Evolutionary conservation across 148 eudicot genomes (phyloP), one percentile per base, ranked within the genome.

Genomic region (Rhododendron ferrugineum): DNA sequence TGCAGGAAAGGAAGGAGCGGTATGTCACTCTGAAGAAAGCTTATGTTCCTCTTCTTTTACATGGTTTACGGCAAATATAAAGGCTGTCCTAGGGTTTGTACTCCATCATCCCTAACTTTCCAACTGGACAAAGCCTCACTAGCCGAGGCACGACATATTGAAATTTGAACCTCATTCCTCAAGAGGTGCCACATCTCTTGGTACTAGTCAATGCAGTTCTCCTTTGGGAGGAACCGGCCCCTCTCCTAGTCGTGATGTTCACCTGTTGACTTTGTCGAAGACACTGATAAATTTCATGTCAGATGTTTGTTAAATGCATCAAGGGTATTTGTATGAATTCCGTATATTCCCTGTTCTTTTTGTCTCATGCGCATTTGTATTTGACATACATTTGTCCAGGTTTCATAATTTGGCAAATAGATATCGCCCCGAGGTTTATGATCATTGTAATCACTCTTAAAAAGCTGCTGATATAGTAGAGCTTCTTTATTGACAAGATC

Each of bases 1-100:
- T 97, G 89, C 98, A 95, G 89, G 99, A 97, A 92, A 90, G 99
- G 86, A 97, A 87, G 82, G 98, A 97, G 88, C 91, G 99, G 98
- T 95, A 93, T 84, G 92, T 36, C 75, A 23, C 49, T 34, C 42
- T 16, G 6, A 54, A 54, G 56, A 80, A 68, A 52, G 66, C 13
- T 80, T 40, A 80, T 32, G 34, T 44, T 54, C 15, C 28, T 18
- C 26, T 80, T 79, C 40, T 50, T 52, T 80, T 23, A 32, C 8
- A 16, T 22, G 58, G 22, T 80, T 18, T 34, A 32, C 18, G 11
- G 2, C 83, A 52, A 52, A 52, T 8, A 79, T 32, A 8, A 34
- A 56, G 70, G 47, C 28, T 54, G 9, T 56, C 16, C 46, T 32
- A 56, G 15, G 68, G 2, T 32, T 54, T 18, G 20, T 32, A 7